Evolutionary conservation across 331 rosid species (phyloP), one percentile per base, ranked within the genome.

Genomic region (Arachis monticola): DNA sequence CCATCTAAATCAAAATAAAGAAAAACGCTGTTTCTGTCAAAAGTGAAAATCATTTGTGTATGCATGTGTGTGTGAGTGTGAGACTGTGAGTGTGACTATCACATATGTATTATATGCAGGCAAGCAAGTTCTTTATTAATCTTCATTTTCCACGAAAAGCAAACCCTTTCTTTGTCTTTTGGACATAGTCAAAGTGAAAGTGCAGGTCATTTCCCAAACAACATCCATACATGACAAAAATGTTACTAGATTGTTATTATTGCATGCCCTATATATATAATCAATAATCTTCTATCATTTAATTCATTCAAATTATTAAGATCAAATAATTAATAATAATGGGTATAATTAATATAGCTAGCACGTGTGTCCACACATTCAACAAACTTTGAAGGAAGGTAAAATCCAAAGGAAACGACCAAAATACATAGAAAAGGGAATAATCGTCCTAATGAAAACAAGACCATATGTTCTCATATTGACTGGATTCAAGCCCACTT

Each of bases 371-470:
- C 22, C 78, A 86, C 70, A 77, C 72, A 77, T 79, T 74, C 68
- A 77, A 68, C 79, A 64, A 82, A 64, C 83, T 17, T 17, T 17
- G 74, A 64, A 80, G 73, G 68, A 55, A 83, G 83, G 62, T 77
- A 86, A 48, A 82, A 67, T 82, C 85, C 90, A 78, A 75, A 60
- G 67, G 81, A 76, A 87, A 85, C 79, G 85, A 86, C 88, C 80
- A 83, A 79, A 66, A 27, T 58, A 67, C 70, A 70, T 74, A 81
- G 73, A 74, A 84, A 83, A 84, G 83, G 87, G 88, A 86, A 86
- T 84, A 84, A 86, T 82, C 87, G 87, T 80, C 87, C 85, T 6
- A 27, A 81, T 79, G 86, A 83, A 76, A 80, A 78, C 80, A 74
- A 71, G 75, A 27, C 40, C 47, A 76, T 71, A 80, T 35, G 40